Evolutionary conservation across 805 yeast genomes (phyloP).

Genomic region (Metschnikowia baotianmanensis): DNA sequence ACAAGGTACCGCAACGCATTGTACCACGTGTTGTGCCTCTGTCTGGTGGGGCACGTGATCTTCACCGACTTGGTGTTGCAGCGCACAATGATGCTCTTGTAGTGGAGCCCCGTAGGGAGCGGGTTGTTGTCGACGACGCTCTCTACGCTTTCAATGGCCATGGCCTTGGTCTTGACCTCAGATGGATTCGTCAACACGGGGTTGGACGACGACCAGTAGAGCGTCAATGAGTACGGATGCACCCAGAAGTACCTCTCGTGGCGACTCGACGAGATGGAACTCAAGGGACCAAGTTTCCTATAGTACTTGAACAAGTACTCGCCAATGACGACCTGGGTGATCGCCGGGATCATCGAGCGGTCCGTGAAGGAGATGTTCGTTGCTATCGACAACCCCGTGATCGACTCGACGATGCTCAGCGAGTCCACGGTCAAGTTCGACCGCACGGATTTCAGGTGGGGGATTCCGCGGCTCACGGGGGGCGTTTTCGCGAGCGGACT

Average conservation of each 20-base stretch:
- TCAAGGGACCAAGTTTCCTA: slow-evolving; percentile 71
- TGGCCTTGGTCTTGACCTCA: slow-evolving; percentile 66
- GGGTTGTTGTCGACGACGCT: slow-evolving; percentile 84
- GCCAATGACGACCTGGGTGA: slow-evolving; percentile 92
- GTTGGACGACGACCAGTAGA: slow-evolving; percentile 83
- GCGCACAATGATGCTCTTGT: slow-evolving; percentile 75
- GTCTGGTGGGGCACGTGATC: slow-evolving; percentile 83
- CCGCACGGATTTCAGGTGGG: slow-evolving; percentile 22
- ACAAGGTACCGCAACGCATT: slow-evolving; percentile 76
- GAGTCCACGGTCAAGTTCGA: slow-evolving; percentile 33
- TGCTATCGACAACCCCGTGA: slow-evolving; percentile 45
- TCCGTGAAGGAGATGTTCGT: slow-evolving; percentile 66
- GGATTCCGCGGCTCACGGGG: not conserved
- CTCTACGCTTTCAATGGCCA: slow-evolving; percentile 76
- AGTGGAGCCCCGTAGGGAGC: slow-evolving; percentile 82
- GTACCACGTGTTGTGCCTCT: slow-evolving; percentile 89
- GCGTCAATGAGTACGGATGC: slow-evolving; percentile 87
- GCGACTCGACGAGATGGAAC: slow-evolving; percentile 71
- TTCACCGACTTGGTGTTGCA: slow-evolving; percentile 66
- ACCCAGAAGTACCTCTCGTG: slow-evolving; percentile 96
- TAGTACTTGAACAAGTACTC: slow-evolving; percentile 85
- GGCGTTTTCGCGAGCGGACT: slow-evolving; percentile 6
- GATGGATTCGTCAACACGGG: slow-evolving; percentile 73
- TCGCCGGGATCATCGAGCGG: slow-evolving; percentile 73
- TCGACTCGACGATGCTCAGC: slow-evolving; percentile 27